Base-by-base conservation (phyloP, 225 moss, liverwort and hornwort genomes). In the Physcomitrellopsis africana region DNA sequence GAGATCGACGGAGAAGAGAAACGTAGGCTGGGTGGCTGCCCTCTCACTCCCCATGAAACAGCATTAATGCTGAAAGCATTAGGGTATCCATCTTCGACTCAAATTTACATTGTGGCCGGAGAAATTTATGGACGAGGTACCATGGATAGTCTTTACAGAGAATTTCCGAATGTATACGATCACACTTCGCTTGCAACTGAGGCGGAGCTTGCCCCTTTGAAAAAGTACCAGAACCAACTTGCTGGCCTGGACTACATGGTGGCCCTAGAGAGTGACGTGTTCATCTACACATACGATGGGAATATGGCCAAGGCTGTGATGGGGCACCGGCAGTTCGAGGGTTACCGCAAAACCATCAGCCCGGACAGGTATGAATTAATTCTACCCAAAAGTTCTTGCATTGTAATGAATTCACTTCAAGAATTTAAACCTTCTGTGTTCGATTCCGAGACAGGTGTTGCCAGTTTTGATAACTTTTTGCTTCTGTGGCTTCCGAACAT, bases 301-400 rank as follows among this genome's bases (percentile, higher is more conserved):
- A 93, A 93, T 29, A 93, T 93, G 92, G 92, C 92, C 32, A 86
- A 90, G 61, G 90, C 92, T 18, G 92, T 93, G 7, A 86, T 85
- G 79, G 92, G 92, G 3, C 92, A 93, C 62, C 90, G 92, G 2
- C 88, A 89, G 29, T 90, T 91, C 41, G 89, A 89, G n/a, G 92
- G 91, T 1, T 90, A 93, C 65, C 83, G 86, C 3, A 90, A 84
- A 71, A 91, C 92, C 8, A 82, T 93, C 64, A 89, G 81, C 58
- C 92, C 92, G 8, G 82, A 93, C 76, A 88, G 92, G 92, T 92
- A 63, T 32, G 10, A 47, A 13, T 9, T 19, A 63, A 3, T 8
- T 9, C 1, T 1, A 17, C n/a, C 32, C 5, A 12, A 20, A 37
- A 4, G 32, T 37, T 37, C 7, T 37, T 37, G 7, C 32, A 37